Base-by-base conservation (phyloP, 805 yeast species). In the Metschnikowia peoriensis region DNA sequence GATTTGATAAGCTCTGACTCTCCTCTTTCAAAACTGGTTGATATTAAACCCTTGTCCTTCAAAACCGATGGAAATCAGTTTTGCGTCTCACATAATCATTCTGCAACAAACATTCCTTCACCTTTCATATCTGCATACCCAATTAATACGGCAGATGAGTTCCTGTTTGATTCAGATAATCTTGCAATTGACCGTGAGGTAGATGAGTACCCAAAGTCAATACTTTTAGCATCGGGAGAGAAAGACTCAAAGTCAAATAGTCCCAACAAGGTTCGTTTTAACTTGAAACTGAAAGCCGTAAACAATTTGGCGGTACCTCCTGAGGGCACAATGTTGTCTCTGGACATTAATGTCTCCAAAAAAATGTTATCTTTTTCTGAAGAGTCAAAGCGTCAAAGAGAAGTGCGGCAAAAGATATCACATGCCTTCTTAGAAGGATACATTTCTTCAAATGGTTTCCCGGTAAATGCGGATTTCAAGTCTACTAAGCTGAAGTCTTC, bases 111-210 rank as follows among this genome's bases (percentile, higher is more conserved):
- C 4, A 6, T 8, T 29, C 14, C 45, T 8, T 8, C 22, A 27
- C 14, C 37, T 14, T 35, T 7, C 7, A 15, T 29, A 10, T 15
- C n/a, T 12, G 37, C 28, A 11, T 28, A 46, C 4, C 7, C 38
- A 15, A 47, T 47, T 16, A 41, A 41, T 17, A 47, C 50, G 6
- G 40, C 35, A 8, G 50, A 28, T 11, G 50, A 47, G 28, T 47
- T 47, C 28, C 50, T 47, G 50, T 41, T 38, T 6, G 42, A 41
- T 37, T 46, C 49, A 1, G 49, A 32, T 5, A 12, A 22, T 12
- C 17, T 28, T 22, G 14, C 27, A 15, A 32, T 9, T 17, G 14
- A 10, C 10, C 14, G 15, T 11, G 34, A 5, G 35, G 34, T 12
- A 11, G 47, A 37, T 6, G 34, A 17, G 9, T 46, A n/a, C 27